phyloP scores from a whole-genome alignment of 805 yeast species.

The Clavispora vitiphila region DNA sequence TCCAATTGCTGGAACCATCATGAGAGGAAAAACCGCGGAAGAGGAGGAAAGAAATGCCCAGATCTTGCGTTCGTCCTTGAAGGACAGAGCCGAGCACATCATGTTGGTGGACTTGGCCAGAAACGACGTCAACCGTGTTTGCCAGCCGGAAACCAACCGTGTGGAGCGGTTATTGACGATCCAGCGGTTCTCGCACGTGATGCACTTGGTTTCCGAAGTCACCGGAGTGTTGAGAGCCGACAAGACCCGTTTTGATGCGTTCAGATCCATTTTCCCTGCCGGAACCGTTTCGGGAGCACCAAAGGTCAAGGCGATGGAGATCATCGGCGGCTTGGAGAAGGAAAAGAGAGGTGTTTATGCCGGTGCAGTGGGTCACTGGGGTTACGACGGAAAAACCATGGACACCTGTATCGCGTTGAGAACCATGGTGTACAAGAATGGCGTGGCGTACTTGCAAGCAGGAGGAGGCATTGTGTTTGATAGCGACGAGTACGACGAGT shows the following conservation, averaged over 20 bases:
- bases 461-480: constrained; percentile 98
- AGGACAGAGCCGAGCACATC: constrained; percentile 97
- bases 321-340: constrained; percentile 81
- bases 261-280: constrained; percentile 97
- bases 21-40: constrained; percentile 82
- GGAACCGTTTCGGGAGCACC: constrained; percentile 99
- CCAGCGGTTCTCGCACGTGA: constrained; percentile 93
- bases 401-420: constrained; percentile 96
- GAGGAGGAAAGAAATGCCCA: constrained; percentile 86
- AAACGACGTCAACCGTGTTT: constrained; percentile 92
- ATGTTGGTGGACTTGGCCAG: constrained; percentile 98
- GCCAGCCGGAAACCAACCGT: constrained; percentile 75
- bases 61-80: constrained; percentile 65
- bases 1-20: constrained; percentile 97
- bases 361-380: constrained; percentile 98
- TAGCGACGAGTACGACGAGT: constrained; percentile 93
- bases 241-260: constrained; percentile 91
- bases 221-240: constrained; percentile 83
- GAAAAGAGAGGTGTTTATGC: constrained; percentile 97
- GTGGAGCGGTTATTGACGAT: constrained; percentile 88
- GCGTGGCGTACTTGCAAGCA: constrained; percentile 89
- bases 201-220: constrained; percentile 93
- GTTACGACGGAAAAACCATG: constrained; percentile 91
- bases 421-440: constrained; percentile 93
- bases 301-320: constrained; percentile 93